Conservation (phyloP, 2,329 filamentous ascomycete species). For the Exserohilum turcica region DNA sequence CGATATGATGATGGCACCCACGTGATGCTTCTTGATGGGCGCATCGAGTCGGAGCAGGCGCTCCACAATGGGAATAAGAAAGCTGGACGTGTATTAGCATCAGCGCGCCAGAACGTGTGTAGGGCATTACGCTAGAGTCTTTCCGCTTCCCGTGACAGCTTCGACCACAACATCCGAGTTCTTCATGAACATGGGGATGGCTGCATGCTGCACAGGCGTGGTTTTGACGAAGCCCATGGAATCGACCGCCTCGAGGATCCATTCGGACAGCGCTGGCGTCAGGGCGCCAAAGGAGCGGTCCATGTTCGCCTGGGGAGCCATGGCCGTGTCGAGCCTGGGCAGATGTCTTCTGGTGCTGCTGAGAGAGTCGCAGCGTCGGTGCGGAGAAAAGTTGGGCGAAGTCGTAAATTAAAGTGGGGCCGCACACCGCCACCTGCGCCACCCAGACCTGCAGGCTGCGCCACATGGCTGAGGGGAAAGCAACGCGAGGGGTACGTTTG, state of each 20-base stretch:
- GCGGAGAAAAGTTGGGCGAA: constrained; percentile 12
- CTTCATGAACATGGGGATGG: constrained; percentile 83
- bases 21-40: constrained; percentile 84
- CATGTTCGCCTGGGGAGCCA: constrained; percentile 42
- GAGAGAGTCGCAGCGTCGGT: constrained; percentile 4
- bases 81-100: constrained; percentile 48
- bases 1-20: constrained; percentile 88
- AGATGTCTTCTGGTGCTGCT: constrained; percentile 3
- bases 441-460: too few relatives aligned
- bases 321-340: constrained; percentile 12
- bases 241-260: constrained; percentile 82
- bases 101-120: background rate
- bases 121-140: constrained; percentile 37
- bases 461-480: constrained; percentile 1
- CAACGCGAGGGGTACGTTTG: background rate
- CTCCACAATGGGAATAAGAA: constrained; percentile 81
- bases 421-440: constrained; percentile 10
- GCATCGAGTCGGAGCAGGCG: constrained; percentile 79
- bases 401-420: constrained; percentile 26
- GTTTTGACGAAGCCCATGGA: constrained; percentile 86
- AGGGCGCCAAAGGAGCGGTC: constrained; percentile 69
- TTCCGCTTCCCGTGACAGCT: constrained; percentile 53
- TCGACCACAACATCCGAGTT: constrained; percentile 94
- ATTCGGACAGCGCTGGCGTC: constrained; percentile 74
- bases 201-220: constrained; percentile 93